These are phyloP conservation scores for Jasminum sambac DNA, from an alignment of 257 asterid species.

Conservation along the genomic window DNA sequence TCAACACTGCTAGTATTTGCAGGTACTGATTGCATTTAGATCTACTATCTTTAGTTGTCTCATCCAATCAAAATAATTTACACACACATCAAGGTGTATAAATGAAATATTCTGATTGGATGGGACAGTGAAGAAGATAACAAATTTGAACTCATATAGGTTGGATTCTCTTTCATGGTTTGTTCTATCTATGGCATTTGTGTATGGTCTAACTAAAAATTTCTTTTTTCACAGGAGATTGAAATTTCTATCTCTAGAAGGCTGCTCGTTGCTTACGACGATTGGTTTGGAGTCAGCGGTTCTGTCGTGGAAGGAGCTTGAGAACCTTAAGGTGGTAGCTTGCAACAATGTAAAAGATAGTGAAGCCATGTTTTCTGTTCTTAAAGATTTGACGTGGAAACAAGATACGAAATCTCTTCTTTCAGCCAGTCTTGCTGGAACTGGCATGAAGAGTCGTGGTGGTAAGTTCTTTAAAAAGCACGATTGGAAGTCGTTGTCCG, in stretches of 20 bases:
- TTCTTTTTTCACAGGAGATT: conserved; percentile 47
- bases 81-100: too few relatives aligned
- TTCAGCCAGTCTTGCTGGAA: conserved; percentile 51
- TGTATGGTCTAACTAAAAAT: background rate
- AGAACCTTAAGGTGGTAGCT: conserved; percentile 59
- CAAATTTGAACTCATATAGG: too few relatives aligned
- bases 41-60: too few relatives aligned
- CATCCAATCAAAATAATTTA: too few relatives aligned
- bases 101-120: too few relatives aligned
- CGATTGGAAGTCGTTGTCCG: conserved; percentile 69
- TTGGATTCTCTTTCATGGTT: too few relatives aligned
- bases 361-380: conserved; percentile 54
- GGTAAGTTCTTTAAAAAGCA: conserved; percentile 50
- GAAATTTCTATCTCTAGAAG: conserved; percentile 51
- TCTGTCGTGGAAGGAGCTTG: conserved; percentile 51
- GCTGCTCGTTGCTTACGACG: conserved; percentile 67
- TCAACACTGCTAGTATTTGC: conserved; percentile 43
- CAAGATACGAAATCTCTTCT: conserved; percentile 54
- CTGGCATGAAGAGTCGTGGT: conserved; percentile 64
- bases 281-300: conserved; percentile 60
- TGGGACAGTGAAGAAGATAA: too few relatives aligned
- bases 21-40: conserved; percentile 35
- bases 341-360: conserved; percentile 64
- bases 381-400: conserved; percentile 67
- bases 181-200: too few relatives aligned